Evolutionary conservation across 768 basidiomycete species (phyloP).

Genomic region (Tricholoma terreum): DNA sequence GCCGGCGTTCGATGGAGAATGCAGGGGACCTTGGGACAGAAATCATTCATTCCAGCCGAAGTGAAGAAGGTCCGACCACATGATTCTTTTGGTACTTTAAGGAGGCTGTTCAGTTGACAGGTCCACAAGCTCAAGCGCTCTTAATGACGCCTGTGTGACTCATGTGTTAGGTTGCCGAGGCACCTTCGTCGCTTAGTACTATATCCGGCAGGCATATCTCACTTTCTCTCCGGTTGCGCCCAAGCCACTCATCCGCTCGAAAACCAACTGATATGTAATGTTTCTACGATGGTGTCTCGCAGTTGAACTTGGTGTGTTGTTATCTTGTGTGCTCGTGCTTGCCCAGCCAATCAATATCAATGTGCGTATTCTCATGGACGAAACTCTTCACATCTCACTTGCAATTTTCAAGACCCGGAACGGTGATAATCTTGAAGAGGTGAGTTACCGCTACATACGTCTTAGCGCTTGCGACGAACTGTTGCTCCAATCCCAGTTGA

Average conservation of each 20-base stretch:
- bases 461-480: not conserved
- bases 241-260: not conserved
- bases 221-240: not conserved
- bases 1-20: too few species aligned
- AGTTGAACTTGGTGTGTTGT: not conserved
- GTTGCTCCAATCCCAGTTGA: conserved; percentile 2
- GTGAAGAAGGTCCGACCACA: too few species aligned
- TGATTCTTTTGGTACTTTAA: too few species aligned
- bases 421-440: not conserved
- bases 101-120: not conserved
- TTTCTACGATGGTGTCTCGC: not conserved
- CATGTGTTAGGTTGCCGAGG: not conserved
- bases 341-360: not conserved
- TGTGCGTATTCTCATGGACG: conserved; percentile 4
- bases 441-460: not conserved
- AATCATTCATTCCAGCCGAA: too few species aligned
- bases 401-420: not conserved
- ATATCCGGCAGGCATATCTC: not conserved
- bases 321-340: not conserved
- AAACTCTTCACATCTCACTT: not conserved
- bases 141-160: too few species aligned
- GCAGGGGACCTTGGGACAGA: too few species aligned
- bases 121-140: too few species aligned
- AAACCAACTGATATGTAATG: not conserved
- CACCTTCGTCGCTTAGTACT: not conserved